Conservation (phyloP, 441 rosid species). For the Erodium chrysanthum region DNA sequence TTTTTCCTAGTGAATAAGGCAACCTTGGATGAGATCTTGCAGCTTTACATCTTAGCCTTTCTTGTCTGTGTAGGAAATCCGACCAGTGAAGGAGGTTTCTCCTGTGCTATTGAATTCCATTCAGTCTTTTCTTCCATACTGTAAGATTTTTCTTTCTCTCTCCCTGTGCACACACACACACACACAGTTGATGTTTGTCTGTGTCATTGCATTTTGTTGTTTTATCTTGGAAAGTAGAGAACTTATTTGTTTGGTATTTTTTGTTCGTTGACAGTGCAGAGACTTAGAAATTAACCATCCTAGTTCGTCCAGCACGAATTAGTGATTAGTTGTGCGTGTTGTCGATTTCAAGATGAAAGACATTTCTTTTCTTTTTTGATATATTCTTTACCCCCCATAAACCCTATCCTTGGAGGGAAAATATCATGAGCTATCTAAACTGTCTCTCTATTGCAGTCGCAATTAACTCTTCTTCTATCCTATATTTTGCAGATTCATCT, state of each 20-base stretch:
- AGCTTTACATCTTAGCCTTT: neutral
- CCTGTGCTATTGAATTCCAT: conserved; percentile 70
- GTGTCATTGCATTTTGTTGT: neutral
- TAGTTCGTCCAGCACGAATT: neutral
- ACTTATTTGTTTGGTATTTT: neutral
- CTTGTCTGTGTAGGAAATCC: conserved; percentile 49
- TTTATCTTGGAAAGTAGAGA: neutral
- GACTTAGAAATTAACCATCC: neutral
- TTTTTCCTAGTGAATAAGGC: conserved; percentile 6
- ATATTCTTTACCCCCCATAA: neutral
- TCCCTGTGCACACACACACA: too few species aligned
- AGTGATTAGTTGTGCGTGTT: neutral
- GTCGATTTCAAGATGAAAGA: neutral
- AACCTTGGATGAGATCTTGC: neutral
- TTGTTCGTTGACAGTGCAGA: neutral
- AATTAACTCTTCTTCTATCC: conserved; percentile 16
- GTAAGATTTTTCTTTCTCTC: conserved; percentile 38
- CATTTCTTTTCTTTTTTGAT: neutral
- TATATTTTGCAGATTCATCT: conserved; percentile 52
- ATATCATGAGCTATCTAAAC: neutral
- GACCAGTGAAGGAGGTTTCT: conserved; percentile 82
- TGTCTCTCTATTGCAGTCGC: neutral
- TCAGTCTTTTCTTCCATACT: conserved; percentile 79
- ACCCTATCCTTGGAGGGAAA: neutral
- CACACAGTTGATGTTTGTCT: neutral